These are phyloP conservation scores for Pyrenula aspistea DNA, from an alignment of 495 filamentous ascomycete genomes.

Conservation along the genomic window DNA sequence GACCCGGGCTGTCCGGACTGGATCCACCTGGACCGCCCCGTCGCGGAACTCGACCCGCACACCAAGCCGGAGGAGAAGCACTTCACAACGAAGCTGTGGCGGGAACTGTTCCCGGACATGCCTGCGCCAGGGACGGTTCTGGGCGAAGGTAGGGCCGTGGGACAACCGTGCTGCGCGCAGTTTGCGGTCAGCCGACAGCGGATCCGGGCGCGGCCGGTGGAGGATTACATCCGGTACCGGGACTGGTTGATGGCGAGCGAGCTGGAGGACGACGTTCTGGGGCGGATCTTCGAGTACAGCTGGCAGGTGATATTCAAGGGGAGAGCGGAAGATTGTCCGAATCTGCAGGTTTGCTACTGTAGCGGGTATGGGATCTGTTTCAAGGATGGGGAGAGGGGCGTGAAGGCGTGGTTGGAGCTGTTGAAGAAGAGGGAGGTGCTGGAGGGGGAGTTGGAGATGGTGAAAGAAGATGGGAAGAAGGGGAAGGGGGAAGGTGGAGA, in stretches of 20 bases:
- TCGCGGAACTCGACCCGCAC: constrained; percentile 10
- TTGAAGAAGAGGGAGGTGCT: neutral
- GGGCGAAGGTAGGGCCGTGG: constrained; percentile 5
- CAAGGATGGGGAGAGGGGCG: neutral
- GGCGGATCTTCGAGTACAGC: constrained; percentile 56
- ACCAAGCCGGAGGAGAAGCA: constrained; percentile 17
- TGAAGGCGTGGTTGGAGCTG: constrained; percentile 1
- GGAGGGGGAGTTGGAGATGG: constrained; percentile 1
- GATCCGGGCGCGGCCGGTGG: constrained; percentile 31
- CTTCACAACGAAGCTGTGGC: constrained; percentile 19
- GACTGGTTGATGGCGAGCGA: constrained; percentile 50
- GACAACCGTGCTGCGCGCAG: constrained; percentile 52
- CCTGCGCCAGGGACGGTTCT: constrained; percentile 30
- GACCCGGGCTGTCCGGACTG: constrained; percentile 32
- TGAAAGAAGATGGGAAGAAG: neutral
- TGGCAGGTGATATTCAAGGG: constrained; percentile 60
- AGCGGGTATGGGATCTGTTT: constrained; percentile 70
- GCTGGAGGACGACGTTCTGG: constrained; percentile 42
- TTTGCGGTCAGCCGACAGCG: constrained; percentile 49
- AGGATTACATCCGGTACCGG: constrained; percentile 42
- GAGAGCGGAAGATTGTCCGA: constrained; percentile 45
- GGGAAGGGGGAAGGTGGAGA: neutral
- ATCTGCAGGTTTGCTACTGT: constrained; percentile 61
- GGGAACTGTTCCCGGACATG: constrained; percentile 31
- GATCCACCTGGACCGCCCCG: constrained; percentile 17